These are phyloP conservation scores for Saussurea involucrata DNA, from an alignment of 129 eudicot genomes.

Conservation along the genomic window DNA sequence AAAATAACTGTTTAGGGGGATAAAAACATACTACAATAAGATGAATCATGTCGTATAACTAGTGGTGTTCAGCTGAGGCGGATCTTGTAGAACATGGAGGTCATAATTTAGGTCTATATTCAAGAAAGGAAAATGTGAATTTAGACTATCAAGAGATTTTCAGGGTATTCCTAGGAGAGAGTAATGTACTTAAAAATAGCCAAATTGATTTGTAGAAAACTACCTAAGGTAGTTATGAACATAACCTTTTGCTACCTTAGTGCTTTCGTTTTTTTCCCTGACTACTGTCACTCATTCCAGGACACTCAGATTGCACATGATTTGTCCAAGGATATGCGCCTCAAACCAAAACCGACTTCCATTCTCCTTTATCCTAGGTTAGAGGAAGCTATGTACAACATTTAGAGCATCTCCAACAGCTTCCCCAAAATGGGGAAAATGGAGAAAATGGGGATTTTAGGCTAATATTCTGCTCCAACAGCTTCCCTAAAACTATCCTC, in stretches of 20 bases:
- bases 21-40: neutral
- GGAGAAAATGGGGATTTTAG: no score
- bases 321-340: neutral
- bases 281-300: neutral
- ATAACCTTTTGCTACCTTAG: neutral
- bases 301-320: neutral
- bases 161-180: neutral
- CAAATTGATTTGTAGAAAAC: neutral
- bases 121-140: neutral
- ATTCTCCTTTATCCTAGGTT: neutral
- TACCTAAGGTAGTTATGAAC: neutral
- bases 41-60: neutral
- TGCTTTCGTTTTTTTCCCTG: neutral
- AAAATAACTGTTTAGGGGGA: neutral
- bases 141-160: neutral
- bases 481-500: no score
- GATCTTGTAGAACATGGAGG: constrained; percentile 15
- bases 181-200: neutral
- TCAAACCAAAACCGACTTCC: neutral
- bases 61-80: neutral
- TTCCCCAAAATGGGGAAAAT: no score
- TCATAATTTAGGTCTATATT: neutral
- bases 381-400: constrained; percentile 3
- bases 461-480: no score
- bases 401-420: no score